Conservation (phyloP, 106 monocot genomes). For the Narthecium ossifragum region DNA sequence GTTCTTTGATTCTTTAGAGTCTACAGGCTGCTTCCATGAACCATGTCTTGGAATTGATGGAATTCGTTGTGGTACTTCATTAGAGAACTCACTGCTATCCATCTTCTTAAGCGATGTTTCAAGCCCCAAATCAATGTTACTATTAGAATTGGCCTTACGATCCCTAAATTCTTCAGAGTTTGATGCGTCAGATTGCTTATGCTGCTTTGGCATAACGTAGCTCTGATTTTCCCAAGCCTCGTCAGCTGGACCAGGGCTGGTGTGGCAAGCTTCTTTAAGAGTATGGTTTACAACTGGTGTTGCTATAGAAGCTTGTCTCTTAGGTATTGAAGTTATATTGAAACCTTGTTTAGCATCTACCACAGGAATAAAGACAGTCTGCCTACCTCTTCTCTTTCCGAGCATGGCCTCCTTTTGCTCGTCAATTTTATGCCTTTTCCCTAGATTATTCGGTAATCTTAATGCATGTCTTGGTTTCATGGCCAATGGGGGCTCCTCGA, state of each 20-base stretch:
- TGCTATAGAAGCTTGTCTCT: conserved; percentile 64
- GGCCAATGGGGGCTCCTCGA: conserved; percentile 23
- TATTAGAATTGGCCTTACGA: conserved; percentile 50
- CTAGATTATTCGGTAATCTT: conserved; percentile 56
- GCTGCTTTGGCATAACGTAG: conserved; percentile 36
- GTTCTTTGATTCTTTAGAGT: conserved; percentile 43
- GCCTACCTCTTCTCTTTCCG: conserved; percentile 76
- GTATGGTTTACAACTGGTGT: conserved; percentile 47
- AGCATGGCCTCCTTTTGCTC: conserved; percentile 89
- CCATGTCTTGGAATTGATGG: conserved; percentile 24
- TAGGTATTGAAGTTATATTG: conserved; percentile 70
- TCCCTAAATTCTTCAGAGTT: conserved; percentile 34
- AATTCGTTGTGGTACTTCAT: conserved; percentile 21
- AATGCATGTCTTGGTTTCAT: conserved; percentile 60
- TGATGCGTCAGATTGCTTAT: conserved; percentile 35
- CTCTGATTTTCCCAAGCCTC: conserved; percentile 22
- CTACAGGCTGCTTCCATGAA: conserved; percentile 50
- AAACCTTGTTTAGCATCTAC: conserved; percentile 82
- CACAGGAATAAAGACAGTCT: conserved; percentile 80
- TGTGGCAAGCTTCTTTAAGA: conserved; percentile 50
- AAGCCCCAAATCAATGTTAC: conserved; percentile 25
- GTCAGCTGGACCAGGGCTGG: conserved; percentile 19
- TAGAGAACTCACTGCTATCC: conserved; percentile 21
- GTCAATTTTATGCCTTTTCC: conserved; percentile 70
- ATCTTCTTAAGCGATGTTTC: conserved; percentile 33